A percentile compares a stretch with the other conserved stretches of the same genome.
Evolutionary conservation across 2,329 filamentous ascomycete species (phyloP).

Genomic region (Fusarium sp.): DNA sequence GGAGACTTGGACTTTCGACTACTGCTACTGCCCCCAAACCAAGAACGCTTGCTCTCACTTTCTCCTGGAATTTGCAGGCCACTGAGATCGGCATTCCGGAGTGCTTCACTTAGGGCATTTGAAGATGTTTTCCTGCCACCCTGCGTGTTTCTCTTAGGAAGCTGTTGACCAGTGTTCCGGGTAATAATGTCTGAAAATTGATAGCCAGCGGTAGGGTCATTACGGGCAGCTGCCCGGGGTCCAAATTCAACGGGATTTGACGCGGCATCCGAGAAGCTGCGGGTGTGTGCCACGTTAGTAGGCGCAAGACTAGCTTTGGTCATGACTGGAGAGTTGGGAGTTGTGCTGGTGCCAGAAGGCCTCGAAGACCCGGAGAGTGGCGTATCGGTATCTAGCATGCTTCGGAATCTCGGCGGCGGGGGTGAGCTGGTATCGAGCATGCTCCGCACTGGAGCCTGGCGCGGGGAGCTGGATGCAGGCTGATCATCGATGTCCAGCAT

Average conservation of each 20-base stretch:
- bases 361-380: slow-evolving; percentile 48
- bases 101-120: slow-evolving; percentile 64
- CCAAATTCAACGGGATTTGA: slow-evolving; percentile 63
- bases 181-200: slow-evolving; percentile 72
- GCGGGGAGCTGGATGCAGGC: slow-evolving; percentile 49
- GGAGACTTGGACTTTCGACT: slow-evolving; percentile 66
- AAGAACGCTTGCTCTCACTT: slow-evolving; percentile 58
- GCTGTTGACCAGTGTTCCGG: slow-evolving; percentile 61
- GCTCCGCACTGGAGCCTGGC: slow-evolving; percentile 74
- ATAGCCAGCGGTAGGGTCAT: slow-evolving; percentile 66
- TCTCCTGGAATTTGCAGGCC: slow-evolving; percentile 64
- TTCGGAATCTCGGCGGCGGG: slow-evolving; percentile 59
- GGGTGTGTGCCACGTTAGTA: slow-evolving; percentile 48
- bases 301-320: slow-evolving; percentile 40
- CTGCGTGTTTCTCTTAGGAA: slow-evolving; percentile 67
- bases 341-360: slow-evolving; percentile 50
- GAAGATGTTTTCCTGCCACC: slow-evolving; percentile 55
- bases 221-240: slow-evolving; percentile 48
- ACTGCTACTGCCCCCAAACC: slow-evolving; percentile 54
- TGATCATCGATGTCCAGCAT: slow-evolving; percentile 47
- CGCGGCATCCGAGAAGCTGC: slow-evolving; percentile 69
- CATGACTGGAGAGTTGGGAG: slow-evolving; percentile 52
- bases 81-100: slow-evolving; percentile 65
- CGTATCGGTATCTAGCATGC: slow-evolving; percentile 65
- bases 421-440: slow-evolving; percentile 55